Conservation (phyloP, 192 early-diverging fungal genomes). For the Umbelopsis sp. region DNA sequence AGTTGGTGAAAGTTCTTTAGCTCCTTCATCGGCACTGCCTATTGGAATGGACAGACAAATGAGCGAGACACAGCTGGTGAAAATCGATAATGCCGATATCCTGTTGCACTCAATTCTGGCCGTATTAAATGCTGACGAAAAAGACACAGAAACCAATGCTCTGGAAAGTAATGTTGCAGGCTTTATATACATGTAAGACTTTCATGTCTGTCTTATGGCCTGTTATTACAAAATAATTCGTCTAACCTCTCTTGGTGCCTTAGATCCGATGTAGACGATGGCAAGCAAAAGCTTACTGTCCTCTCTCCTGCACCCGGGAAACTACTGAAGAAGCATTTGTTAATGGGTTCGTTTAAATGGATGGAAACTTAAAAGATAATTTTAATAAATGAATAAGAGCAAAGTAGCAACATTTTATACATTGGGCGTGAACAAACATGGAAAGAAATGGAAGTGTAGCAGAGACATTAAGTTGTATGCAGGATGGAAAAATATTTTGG, state of each 20-base stretch:
- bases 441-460: neutral
- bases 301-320: constrained; percentile 86
- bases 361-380: constrained; percentile 66
- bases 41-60: constrained; percentile 81
- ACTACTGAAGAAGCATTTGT: constrained; percentile 80
- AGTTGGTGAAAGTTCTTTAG: constrained; percentile 76
- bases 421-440: constrained; percentile 14
- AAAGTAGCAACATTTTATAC: constrained; percentile 18
- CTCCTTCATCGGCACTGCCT: constrained; percentile 90
- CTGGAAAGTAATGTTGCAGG: constrained; percentile 70
- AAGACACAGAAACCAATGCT: constrained; percentile 53
- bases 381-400: constrained; percentile 7
- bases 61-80: constrained; percentile 79
- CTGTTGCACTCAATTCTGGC: constrained; percentile 87
- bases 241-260: neutral
- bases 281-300: constrained; percentile 79
- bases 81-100: constrained; percentile 79
- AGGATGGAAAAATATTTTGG: neutral
- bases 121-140: constrained; percentile 67
- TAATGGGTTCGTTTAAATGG: constrained; percentile 91
- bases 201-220: neutral
- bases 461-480: constrained; percentile 11
- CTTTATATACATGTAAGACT: constrained; percentile 82
- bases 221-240: neutral
- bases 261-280: constrained; percentile 81